These are phyloP conservation scores for Coniferiporia sulphurascens DNA, from an alignment of 1,284 basidiomycete species.

Conservation along the genomic window DNA sequence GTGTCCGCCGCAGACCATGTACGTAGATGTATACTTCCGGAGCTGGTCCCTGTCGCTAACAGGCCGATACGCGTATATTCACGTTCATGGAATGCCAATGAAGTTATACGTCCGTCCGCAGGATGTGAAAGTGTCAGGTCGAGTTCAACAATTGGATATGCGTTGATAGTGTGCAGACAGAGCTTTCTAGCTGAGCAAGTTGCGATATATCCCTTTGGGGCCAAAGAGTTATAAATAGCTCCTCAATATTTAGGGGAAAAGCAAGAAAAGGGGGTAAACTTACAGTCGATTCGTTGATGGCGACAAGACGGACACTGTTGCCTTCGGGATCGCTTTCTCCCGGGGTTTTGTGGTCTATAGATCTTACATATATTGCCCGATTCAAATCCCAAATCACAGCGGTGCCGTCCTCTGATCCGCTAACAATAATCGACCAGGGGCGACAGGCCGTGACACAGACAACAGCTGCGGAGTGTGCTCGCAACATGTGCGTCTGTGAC, in stretches of 20 bases:
- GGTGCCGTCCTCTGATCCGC: slow-evolving; percentile 80
- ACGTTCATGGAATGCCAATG: slow-evolving; percentile 75
- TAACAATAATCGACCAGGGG: slow-evolving; percentile 81
- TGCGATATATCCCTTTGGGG: slow-evolving; percentile 69
- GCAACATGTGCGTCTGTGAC: slow-evolving; percentile 67
- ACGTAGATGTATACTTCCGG: slow-evolving; percentile 62
- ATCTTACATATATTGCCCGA: slow-evolving; percentile 68
- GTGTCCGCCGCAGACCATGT: slow-evolving; percentile 77
- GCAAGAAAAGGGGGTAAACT: slow-evolving; percentile 25
- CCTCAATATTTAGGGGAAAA: slow-evolving; percentile 3
- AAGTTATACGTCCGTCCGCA: slow-evolving; percentile 41
- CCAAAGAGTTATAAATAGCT: neutral
- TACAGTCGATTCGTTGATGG: slow-evolving; percentile 84
- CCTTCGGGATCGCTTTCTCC: slow-evolving; percentile 34
- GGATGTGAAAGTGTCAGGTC: slow-evolving; percentile 44
- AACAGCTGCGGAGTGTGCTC: slow-evolving; percentile 69
- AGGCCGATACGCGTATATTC: slow-evolving; percentile 70
- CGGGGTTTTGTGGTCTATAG: slow-evolving; percentile 54
- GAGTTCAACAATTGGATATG: slow-evolving; percentile 60
- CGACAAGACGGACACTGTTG: slow-evolving; percentile 59
- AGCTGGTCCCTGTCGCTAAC: slow-evolving; percentile 61
- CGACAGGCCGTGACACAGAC: slow-evolving; percentile 71
- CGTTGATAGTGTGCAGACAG: slow-evolving; percentile 81
- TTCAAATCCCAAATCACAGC: slow-evolving; percentile 92
- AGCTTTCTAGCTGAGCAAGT: slow-evolving; percentile 68